Evolutionary conservation across 495 filamentous ascomycete species (phyloP).

Genomic region (Penicillium turbatum): DNA sequence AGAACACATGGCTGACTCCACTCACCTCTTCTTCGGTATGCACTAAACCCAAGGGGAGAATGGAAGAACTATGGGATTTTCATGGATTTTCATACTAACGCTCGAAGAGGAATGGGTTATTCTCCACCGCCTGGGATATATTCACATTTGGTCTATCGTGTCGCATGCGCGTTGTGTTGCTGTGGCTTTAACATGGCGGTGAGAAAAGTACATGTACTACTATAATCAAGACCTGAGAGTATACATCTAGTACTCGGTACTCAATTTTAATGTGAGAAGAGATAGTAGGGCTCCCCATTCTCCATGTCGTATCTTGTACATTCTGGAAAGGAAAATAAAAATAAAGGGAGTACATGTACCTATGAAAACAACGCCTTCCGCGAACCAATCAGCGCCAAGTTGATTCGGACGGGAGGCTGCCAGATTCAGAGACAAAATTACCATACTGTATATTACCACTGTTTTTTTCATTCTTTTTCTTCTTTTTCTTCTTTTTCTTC

Average conservation of each 20-base stretch:
- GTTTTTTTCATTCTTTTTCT: neutral
- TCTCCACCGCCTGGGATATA: constrained; percentile 17
- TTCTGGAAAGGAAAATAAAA: constrained; percentile 1
- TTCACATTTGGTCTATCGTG: constrained; percentile 3
- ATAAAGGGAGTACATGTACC: no score
- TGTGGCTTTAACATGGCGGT: neutral
- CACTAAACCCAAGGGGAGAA: constrained; percentile 24
- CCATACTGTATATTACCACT: constrained; percentile 1
- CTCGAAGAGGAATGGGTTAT: constrained; percentile 10
- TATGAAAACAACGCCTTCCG: constrained; percentile 1
- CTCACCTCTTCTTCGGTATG: constrained; percentile 18
- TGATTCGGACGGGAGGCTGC: constrained; percentile 5
- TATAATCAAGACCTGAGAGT: no score
- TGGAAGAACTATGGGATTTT: constrained; percentile 12
- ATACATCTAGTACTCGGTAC: no score
- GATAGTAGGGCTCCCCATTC: neutral
- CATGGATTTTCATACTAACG: constrained; percentile 4
- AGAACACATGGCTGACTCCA: constrained; percentile 27
- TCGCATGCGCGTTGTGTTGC: constrained; percentile 1
- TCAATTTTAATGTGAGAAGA: no score
- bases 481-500: neutral
- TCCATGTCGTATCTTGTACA: neutral
- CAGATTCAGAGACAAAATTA: neutral
- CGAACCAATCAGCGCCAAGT: constrained; percentile 8
- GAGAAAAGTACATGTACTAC: no score